Evolutionary conservation across 2,329 filamentous ascomycete species (phyloP).

Genomic region (Sporothrix brasiliensis): DNA sequence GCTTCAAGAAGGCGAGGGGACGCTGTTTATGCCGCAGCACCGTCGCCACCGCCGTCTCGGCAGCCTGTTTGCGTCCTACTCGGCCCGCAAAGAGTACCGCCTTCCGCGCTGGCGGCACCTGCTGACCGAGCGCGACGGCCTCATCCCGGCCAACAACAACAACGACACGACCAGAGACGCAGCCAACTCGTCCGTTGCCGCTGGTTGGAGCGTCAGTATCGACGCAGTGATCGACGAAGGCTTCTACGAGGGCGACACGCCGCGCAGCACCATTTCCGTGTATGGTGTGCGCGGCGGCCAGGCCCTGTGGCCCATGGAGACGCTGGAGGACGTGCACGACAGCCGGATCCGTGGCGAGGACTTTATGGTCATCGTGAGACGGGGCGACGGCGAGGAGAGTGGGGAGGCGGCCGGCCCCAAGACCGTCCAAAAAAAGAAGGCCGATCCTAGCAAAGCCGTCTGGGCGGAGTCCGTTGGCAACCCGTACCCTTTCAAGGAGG

Average conservation of each 20-base stretch:
- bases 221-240: slow-evolving; percentile 32
- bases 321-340: slow-evolving; percentile 35
- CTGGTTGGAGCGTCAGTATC: slow-evolving; percentile 30
- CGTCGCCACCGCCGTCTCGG: slow-evolving; percentile 29
- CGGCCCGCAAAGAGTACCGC: slow-evolving; percentile 33
- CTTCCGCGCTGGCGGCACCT: slow-evolving; percentile 35
- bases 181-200: neutral
- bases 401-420: neutral
- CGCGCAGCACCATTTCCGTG: slow-evolving; percentile 53
- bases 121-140: slow-evolving; percentile 32
- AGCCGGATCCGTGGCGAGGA: slow-evolving; percentile 33
- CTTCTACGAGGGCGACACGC: slow-evolving; percentile 35
- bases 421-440: neutral
- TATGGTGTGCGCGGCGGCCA: slow-evolving; percentile 63
- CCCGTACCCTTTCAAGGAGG: slow-evolving; percentile 31
- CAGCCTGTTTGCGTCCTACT: slow-evolving; percentile 30
- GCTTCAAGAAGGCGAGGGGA: neutral
- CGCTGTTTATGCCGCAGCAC: neutral
- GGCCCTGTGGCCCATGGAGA: slow-evolving; percentile 41
- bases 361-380: slow-evolving; percentile 36
- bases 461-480: slow-evolving; percentile 21
- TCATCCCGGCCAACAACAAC: slow-evolving; percentile 5
- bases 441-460: slow-evolving; percentile 6
- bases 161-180: neutral
- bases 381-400: slow-evolving; percentile 5